These are phyloP conservation scores for Cyclotella sp. DNA, from an alignment of 108 stramenopile species.

Conservation along the genomic window DNA sequence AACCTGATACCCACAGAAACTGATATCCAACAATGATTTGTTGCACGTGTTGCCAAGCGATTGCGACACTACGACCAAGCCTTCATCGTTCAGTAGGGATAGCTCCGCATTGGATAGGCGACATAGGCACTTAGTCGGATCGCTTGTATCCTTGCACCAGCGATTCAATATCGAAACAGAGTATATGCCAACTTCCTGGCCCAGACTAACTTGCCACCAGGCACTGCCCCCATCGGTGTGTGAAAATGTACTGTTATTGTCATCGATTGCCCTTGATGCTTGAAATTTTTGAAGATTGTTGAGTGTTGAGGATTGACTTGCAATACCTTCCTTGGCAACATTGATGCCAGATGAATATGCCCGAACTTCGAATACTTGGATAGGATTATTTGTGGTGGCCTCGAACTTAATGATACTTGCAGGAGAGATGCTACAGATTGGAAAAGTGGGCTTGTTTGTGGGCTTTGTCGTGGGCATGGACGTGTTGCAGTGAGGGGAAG, in stretches of 20 bases:
- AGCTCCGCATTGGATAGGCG: neutral
- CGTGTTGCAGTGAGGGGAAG: too few species aligned
- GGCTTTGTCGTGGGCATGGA: too few species aligned
- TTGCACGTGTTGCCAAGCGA: neutral
- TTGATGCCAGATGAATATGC: neutral
- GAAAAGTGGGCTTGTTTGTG: too few species aligned
- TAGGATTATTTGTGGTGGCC: neutral
- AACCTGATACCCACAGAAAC: too few species aligned
- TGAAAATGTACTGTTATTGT: neutral
- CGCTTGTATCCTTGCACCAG: neutral
- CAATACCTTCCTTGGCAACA: neutral
- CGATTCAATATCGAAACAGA: neutral
- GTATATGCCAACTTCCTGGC: neutral
- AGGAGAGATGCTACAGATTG: too few species aligned
- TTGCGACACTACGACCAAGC: neutral
- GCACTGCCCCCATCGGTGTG: neutral
- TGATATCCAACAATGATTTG: too few species aligned
- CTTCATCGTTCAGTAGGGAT: neutral
- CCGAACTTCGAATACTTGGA: neutral
- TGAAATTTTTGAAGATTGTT: neutral
- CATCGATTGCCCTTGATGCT: neutral
- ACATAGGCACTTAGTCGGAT: neutral
- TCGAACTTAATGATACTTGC: neutral
- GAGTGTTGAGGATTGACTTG: neutral
- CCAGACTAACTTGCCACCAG: neutral